Evolutionary conservation across 768 basidiomycete species (phyloP).

Genomic region (Tricholoma flavovirens): DNA sequence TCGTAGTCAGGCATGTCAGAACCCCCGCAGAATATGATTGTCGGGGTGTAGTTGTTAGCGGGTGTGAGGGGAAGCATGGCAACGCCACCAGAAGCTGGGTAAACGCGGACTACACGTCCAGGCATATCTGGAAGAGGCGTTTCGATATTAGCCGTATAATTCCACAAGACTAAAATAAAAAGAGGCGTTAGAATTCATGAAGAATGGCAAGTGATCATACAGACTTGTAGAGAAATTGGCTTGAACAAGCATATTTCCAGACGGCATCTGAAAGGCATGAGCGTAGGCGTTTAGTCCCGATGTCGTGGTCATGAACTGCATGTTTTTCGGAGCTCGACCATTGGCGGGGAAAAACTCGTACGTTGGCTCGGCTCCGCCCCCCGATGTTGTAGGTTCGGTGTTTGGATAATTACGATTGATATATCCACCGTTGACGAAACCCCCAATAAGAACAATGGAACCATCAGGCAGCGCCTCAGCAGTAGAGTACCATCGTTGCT

Average conservation of each 20-base stretch:
- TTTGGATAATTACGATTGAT: slow-evolving; percentile 76
- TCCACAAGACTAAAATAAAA: slow-evolving; percentile 36
- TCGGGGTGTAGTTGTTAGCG: slow-evolving; percentile 81
- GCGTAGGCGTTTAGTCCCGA: slow-evolving; percentile 78
- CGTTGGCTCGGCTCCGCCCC: slow-evolving; percentile 77
- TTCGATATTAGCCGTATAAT: slow-evolving; percentile 52
- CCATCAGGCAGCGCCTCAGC: slow-evolving; percentile 76
- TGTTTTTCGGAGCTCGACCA: slow-evolving; percentile 40
- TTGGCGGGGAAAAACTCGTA: slow-evolving; percentile 79
- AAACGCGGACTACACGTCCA: slow-evolving; percentile 67
- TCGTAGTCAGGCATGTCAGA: slow-evolving; percentile 65
- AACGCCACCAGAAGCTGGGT: slow-evolving; percentile 83
- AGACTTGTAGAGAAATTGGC: slow-evolving; percentile 74
- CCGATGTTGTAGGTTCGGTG: slow-evolving; percentile 54
- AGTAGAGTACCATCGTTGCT: slow-evolving; percentile 72
- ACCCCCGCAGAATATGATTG: slow-evolving; percentile 90
- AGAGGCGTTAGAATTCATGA: background rate
- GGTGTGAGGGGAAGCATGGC: slow-evolving; percentile 91
- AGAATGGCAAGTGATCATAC: slow-evolving; percentile 15
- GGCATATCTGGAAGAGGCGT: slow-evolving; percentile 71
- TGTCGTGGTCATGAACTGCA: slow-evolving; percentile 66
- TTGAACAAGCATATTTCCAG: slow-evolving; percentile 77
- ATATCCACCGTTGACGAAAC: slow-evolving; percentile 74
- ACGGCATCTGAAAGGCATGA: slow-evolving; percentile 68
- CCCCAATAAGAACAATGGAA: slow-evolving; percentile 73